phyloP scores from a whole-genome alignment of 2,329 filamentous ascomycete genomes.

The Paradendryphiella salina region DNA sequence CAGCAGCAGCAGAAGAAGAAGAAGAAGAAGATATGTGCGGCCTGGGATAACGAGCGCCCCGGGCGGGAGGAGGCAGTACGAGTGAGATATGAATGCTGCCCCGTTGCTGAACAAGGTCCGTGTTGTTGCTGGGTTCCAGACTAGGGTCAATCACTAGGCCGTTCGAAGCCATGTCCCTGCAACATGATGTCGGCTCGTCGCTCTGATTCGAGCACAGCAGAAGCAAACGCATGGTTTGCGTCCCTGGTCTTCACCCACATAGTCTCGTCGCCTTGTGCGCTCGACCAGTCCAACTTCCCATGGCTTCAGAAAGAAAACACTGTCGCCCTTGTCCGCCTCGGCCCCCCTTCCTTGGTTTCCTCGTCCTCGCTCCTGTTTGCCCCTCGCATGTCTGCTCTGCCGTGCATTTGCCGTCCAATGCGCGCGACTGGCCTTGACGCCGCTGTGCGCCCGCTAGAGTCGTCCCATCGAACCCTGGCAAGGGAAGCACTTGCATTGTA shows the following conservation, averaged over 20 bases:
- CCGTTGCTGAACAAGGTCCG: constrained; percentile 23
- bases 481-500: constrained; percentile 9
- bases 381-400: neutral
- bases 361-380: too few relatives aligned
- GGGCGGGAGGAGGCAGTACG: constrained; percentile 14
- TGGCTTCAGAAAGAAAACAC: neutral
- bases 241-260: constrained; percentile 10
- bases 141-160: constrained; percentile 18
- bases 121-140: constrained; percentile 22
- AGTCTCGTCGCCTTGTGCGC: neutral
- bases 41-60: constrained; percentile 6
- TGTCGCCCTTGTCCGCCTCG: neutral
- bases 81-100: constrained; percentile 16
- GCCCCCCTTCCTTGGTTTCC: neutral
- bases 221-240: constrained; percentile 4
- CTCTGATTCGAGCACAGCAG: constrained; percentile 7
- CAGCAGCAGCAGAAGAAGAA: constrained; percentile 1
- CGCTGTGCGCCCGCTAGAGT: constrained; percentile 14
- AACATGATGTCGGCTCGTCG: neutral
- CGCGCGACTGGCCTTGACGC: constrained; percentile 12
- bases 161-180: constrained; percentile 12
- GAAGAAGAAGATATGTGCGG: constrained; percentile 11
- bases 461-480: constrained; percentile 22
- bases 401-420: neutral
- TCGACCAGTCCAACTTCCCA: constrained; percentile 1